These are phyloP conservation scores for Athelia sp. DNA, from an alignment of 1,284 basidiomycete species.

Conservation along the genomic window DNA sequence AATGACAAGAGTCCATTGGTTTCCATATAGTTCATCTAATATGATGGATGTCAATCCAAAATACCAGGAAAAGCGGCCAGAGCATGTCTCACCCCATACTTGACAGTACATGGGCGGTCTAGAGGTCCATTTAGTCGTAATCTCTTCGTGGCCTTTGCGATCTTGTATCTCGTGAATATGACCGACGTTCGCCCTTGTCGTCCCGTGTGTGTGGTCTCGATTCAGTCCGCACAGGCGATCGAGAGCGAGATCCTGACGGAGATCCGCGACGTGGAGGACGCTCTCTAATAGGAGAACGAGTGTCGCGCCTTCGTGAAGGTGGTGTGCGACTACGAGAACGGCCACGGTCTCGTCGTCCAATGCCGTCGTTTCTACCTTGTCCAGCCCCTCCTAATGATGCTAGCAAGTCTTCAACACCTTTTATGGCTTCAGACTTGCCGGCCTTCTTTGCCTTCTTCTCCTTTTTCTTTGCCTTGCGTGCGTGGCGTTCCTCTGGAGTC, in stretches of 20 bases:
- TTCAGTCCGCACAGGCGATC: neutral
- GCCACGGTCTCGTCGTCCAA: slow-evolving; percentile 13
- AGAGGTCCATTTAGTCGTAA: no score
- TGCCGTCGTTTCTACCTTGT: slow-evolving; percentile 16
- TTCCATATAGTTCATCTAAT: no score
- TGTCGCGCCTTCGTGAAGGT: neutral
- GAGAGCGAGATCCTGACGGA: neutral
- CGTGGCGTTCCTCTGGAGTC: slow-evolving; percentile 71
- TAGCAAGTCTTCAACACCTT: slow-evolving; percentile 50
- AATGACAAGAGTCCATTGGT: no score
- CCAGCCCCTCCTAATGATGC: slow-evolving; percentile 30
- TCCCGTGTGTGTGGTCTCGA: neutral
- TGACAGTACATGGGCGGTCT: no score
- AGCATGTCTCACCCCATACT: no score
- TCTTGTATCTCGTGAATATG: neutral
- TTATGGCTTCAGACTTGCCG: slow-evolving; percentile 32
- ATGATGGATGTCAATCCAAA: no score
- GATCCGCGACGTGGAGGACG: neutral
- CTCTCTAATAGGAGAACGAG: neutral
- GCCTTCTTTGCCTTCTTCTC: slow-evolving; percentile 45
- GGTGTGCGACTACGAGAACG: slow-evolving; percentile 13
- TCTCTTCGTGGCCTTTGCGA: neutral
- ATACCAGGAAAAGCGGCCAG: no score
- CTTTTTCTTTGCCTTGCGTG: slow-evolving; percentile 62
- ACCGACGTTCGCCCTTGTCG: neutral